These are phyloP conservation scores for Epicoccum nigrum DNA, from an alignment of 2,329 filamentous ascomycete species.

Conservation along the genomic window DNA sequence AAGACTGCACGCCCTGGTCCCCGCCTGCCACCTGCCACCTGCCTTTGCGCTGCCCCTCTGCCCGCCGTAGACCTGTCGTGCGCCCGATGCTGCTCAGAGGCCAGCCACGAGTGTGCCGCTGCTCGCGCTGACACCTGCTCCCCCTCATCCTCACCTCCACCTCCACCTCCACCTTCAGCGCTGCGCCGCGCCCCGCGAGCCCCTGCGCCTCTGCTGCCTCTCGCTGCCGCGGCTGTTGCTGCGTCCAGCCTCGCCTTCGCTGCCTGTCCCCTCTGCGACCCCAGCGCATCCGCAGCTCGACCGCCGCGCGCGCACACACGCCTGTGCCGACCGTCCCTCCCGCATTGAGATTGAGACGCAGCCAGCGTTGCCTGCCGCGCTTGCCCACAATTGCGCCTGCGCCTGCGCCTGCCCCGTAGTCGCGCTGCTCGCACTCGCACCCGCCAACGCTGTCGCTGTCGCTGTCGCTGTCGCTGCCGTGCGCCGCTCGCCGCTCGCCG, in stretches of 20 bases:
- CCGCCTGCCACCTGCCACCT: too few relatives aligned
- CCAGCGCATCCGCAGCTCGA: not conserved
- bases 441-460: slow-evolving; percentile 6
- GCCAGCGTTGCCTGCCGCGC: not conserved
- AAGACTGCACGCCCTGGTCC: slow-evolving; percentile 14
- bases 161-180: too few relatives aligned
- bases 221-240: slow-evolving; percentile 1
- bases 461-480: slow-evolving; percentile 13
- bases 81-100: slow-evolving; percentile 40
- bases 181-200: not conserved
- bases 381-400: slow-evolving; percentile 2
- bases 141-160: slow-evolving; percentile 10
- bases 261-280: slow-evolving; percentile 1
- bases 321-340: slow-evolving; percentile 1
- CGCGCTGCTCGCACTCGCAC: not conserved
- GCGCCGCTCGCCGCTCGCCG: too few relatives aligned
- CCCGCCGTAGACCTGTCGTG: slow-evolving; percentile 5
- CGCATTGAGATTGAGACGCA: slow-evolving; percentile 13
- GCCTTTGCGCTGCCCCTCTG: slow-evolving; percentile 2
- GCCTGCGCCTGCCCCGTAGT: not conserved
- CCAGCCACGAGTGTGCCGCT: slow-evolving; percentile 36
- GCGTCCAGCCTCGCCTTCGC: slow-evolving; percentile 4
- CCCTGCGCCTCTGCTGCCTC: not conserved
- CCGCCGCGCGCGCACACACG: slow-evolving; percentile 6
- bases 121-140: slow-evolving; percentile 40